Conservation (phyloP, 495 filamentous ascomycete genomes). For the Neurospora cerealis region DNA sequence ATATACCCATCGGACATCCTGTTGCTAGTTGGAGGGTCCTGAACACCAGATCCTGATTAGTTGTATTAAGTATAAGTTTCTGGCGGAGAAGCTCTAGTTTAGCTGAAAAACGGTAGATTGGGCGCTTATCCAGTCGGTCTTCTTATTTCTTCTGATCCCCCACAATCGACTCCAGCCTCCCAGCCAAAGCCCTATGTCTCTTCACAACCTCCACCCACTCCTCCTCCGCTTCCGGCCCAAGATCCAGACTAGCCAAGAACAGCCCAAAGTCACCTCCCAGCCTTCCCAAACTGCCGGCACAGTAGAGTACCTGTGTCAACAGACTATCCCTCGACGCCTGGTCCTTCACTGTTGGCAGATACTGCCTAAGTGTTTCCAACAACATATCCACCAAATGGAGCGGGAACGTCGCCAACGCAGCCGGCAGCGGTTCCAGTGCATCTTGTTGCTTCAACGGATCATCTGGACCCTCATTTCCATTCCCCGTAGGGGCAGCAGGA, state of each 20-base stretch:
- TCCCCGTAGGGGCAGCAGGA: conserved; percentile 18
- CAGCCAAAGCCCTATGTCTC: conserved; percentile 80
- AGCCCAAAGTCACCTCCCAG: conserved; percentile 90
- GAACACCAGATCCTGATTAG: not conserved
- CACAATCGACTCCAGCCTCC: conserved; percentile 75
- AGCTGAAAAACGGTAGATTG: not conserved
- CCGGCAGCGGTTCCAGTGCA: conserved; percentile 59
- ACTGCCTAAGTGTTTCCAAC: conserved; percentile 63
- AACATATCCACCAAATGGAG: conserved; percentile 77
- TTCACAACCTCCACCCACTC: conserved; percentile 91
- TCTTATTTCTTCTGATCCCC: conserved; percentile 31
- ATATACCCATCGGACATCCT: not conserved
- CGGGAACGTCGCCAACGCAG: conserved; percentile 74
- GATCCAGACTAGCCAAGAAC: conserved; percentile 59
- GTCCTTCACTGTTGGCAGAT: conserved; percentile 78
- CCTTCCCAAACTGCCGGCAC: conserved; percentile 83
- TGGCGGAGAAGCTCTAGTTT: not conserved
- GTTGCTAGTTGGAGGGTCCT: not conserved
- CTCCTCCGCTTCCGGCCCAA: conserved; percentile 44
- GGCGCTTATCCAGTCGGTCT: not conserved
- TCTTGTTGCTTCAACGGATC: conserved; percentile 26
- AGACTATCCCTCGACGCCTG: conserved; percentile 71
- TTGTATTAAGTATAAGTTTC: not conserved
- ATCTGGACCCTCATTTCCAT: not conserved
- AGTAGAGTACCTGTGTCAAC: conserved; percentile 91